phyloP scores from a whole-genome alignment of 2,329 filamentous ascomycete species.

The Fusarium ramigenum region DNA sequence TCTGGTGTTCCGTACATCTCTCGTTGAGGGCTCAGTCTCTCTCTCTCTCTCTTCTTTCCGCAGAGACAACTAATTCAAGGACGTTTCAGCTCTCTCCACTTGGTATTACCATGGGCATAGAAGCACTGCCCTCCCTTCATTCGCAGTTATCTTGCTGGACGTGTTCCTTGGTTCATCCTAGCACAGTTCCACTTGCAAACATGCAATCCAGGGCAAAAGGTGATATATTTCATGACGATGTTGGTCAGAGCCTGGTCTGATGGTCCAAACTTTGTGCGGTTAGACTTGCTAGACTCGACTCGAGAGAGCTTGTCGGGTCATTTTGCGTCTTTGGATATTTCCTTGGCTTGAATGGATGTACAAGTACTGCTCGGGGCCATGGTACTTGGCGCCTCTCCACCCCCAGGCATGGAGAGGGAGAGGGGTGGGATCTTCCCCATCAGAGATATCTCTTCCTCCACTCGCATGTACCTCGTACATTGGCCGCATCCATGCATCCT shows the following conservation, averaged over 20 bases:
- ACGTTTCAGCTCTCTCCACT: conserved; percentile 28
- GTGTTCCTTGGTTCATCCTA: conserved; percentile 11
- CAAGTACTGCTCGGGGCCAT: neutral
- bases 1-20: conserved; percentile 6
- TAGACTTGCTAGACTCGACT: neutral
- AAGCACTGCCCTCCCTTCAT: conserved; percentile 10
- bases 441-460: conserved; percentile 17
- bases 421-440: conserved; percentile 28
- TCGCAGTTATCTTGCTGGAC: neutral
- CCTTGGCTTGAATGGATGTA: neutral
- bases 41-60: neutral
- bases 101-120: neutral
- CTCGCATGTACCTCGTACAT: conserved; percentile 17
- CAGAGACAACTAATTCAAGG: conserved; percentile 19
- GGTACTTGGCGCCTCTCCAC: conserved; percentile 14
- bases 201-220: neutral
- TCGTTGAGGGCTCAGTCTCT: neutral
- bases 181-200: neutral
- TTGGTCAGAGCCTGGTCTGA: conserved; percentile 7
- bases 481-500: conserved; percentile 2
- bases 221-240: conserved; percentile 1
- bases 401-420: conserved; percentile 2
- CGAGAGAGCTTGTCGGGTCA: conserved; percentile 4
- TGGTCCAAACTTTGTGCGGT: neutral
- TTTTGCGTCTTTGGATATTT: conserved; percentile 8